These are phyloP conservation scores for Chamaenerion angustifolium DNA, from an alignment of 345 rosid genomes.

Conservation along the genomic window DNA sequence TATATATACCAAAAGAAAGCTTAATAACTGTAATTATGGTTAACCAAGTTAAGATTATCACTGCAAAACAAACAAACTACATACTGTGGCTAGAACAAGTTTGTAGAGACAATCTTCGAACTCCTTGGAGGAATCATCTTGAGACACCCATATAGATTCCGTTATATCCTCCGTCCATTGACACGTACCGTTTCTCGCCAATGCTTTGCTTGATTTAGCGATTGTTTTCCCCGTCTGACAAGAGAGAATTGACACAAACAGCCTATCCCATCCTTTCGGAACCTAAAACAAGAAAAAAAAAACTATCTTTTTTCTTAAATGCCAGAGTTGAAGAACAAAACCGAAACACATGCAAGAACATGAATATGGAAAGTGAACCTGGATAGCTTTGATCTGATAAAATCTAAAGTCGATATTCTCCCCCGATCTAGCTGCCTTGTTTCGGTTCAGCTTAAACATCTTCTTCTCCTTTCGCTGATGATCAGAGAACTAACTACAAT, in stretches of 20 bases:
- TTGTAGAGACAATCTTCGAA: conserved; percentile 26
- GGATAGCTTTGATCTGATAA: conserved; percentile 31
- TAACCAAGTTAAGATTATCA: neutral
- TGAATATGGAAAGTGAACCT: too few species aligned
- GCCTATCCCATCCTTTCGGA: conserved; percentile 63
- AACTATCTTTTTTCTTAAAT: too few species aligned
- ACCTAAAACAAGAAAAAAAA: conserved; percentile 17
- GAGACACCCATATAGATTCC: conserved; percentile 28
- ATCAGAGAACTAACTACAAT: neutral
- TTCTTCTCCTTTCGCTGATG: neutral
- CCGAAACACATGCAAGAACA: neutral
- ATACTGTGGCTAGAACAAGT: conserved; percentile 35
- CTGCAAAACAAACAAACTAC: neutral
- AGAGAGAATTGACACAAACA: conserved; percentile 29
- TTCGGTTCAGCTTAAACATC: conserved; percentile 39
- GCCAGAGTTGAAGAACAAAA: neutral
- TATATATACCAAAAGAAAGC: too few species aligned
- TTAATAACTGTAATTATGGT: neutral
- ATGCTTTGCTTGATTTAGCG: conserved; percentile 28
- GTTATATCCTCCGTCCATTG: conserved; percentile 39
- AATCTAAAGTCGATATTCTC: conserved; percentile 38
- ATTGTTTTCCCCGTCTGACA: conserved; percentile 36
- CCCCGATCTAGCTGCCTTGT: conserved; percentile 20
- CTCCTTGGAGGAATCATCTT: conserved; percentile 22
- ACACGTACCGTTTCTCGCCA: conserved; percentile 33